phyloP scores from a whole-genome alignment of 805 yeast species.

The Teunomyces tritomae region DNA sequence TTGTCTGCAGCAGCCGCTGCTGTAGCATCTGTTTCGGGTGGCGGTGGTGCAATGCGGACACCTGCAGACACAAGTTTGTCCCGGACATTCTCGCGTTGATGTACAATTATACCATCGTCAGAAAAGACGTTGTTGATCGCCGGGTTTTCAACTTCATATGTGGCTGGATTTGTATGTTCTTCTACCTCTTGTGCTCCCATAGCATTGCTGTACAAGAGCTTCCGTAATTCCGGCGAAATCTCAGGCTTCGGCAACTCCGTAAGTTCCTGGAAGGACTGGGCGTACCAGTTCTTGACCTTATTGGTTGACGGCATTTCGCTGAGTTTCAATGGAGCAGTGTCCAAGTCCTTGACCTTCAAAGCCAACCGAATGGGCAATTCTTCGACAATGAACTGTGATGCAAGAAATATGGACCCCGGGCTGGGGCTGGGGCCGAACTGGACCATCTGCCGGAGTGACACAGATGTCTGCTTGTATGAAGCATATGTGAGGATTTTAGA shows the following conservation, averaged over 20 bases:
- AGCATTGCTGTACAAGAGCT: conserved; percentile 27
- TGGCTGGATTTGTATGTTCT: conserved; percentile 24
- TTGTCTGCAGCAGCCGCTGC: conserved; percentile 5
- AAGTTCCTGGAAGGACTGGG: conserved; percentile 83
- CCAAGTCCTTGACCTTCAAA: conserved; percentile 80
- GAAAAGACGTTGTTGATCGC: conserved; percentile 40
- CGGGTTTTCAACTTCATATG: conserved; percentile 28
- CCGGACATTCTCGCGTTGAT: conserved; percentile 7
- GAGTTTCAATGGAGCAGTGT: conserved; percentile 73
- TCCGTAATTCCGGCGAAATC: conserved; percentile 41
- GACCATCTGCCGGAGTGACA: conserved; percentile 84
- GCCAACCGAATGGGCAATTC: conserved; percentile 87
- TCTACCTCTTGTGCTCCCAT: conserved; percentile 5
- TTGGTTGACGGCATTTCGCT: conserved; percentile 70
- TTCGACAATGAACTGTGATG: conserved; percentile 79
- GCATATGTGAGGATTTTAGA: conserved; percentile 65
- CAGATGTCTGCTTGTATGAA: conserved; percentile 75
- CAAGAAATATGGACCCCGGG: conserved; percentile 76
- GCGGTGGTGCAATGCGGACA: conserved; percentile 1
- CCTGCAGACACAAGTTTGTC: conserved; percentile 16
- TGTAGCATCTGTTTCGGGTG: too few relatives aligned
- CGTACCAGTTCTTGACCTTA: conserved; percentile 84
- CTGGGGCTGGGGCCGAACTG: conserved; percentile 81
- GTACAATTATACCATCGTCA: conserved; percentile 52
- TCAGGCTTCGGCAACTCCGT: conserved; percentile 60